Evolutionary conservation across 768 basidiomycete genomes (phyloP), one percentile per base, ranked within the genome.

Genomic region (Rhizopogon vinicolor): DNA sequence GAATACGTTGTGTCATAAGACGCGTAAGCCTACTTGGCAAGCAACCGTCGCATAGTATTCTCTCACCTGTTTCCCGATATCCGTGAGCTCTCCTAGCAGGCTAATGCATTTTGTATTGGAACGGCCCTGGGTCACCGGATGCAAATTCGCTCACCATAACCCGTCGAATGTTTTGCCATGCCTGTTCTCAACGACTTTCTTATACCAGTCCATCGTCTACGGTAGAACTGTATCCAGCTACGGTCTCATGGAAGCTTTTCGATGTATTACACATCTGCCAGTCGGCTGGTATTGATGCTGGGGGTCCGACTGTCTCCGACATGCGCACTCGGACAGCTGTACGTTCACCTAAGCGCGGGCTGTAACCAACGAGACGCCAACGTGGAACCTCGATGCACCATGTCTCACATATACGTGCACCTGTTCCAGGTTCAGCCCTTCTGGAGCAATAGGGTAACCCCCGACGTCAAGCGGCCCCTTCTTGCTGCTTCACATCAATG

Each of bases 321-420:
- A 91, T 78, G 2, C 88, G 80, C 10, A 83, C 73, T 7, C 81
- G 82, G n/a, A 91, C 88, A 0, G 89, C 89, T 0, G 88, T 82
- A 37, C 89, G 80, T 70, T 91, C 89, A 31, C 89, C 89, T 91
- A 37, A 37, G 35, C 5, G 35, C 35, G 5, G 35, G 10, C 35
- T 37, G 13, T 37, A 37, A 37, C 2, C 35, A 37, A 37, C 10
- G 12, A 37, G 44, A 56, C 48, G 43, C 46, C 9, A 53, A 25
- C 3, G 54, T 41, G n/a, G 37, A 45, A 13, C n/a, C 18, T 35
- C 37, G 52, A 72, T 82, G 46, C 54, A 88, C 89, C 89, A 66
- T 91, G 89, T 28, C 89, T 77, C 4, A 87, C 80, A 63, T 83
- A 91, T 40, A 90, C 68, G 65, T 91, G 86, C 10, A 91, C 86